Conservation (phyloP, 2,329 filamentous ascomycete species). For the Annulohypoxylon truncatum region DNA sequence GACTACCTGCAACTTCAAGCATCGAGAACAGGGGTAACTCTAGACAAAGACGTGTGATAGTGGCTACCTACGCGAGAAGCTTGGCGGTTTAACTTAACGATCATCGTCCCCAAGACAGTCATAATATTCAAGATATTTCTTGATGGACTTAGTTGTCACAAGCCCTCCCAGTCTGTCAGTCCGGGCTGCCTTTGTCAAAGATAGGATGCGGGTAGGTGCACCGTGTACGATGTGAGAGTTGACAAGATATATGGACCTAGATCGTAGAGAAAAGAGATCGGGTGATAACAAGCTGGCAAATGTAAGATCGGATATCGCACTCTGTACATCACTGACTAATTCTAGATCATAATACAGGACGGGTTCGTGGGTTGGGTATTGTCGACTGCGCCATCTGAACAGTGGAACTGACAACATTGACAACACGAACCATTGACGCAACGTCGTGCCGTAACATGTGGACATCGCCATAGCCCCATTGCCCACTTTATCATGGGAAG, state of each 20-base stretch:
- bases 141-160: neutral
- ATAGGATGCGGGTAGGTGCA: neutral
- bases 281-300: neutral
- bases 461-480: neutral
- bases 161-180: neutral
- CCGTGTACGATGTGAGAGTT: neutral
- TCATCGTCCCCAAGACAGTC: neutral
- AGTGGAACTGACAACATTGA: neutral
- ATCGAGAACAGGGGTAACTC: neutral
- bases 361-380: slow-evolving; percentile 21
- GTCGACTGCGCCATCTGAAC: neutral
- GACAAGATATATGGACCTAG: neutral
- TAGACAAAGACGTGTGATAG: neutral
- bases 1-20: neutral
- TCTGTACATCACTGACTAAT: neutral
- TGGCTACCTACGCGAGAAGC: neutral
- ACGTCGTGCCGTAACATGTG: slow-evolving; percentile 8
- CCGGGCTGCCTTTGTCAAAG: neutral
- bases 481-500: neutral
- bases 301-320: slow-evolving; percentile 15
- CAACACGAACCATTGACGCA: neutral
- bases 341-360: slow-evolving; percentile 2
- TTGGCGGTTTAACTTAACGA: slow-evolving; percentile 1
- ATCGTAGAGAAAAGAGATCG: neutral
- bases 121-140: neutral